Conservation (phyloP, 139 green algal genomes). For the Gonium pectorale region DNA sequence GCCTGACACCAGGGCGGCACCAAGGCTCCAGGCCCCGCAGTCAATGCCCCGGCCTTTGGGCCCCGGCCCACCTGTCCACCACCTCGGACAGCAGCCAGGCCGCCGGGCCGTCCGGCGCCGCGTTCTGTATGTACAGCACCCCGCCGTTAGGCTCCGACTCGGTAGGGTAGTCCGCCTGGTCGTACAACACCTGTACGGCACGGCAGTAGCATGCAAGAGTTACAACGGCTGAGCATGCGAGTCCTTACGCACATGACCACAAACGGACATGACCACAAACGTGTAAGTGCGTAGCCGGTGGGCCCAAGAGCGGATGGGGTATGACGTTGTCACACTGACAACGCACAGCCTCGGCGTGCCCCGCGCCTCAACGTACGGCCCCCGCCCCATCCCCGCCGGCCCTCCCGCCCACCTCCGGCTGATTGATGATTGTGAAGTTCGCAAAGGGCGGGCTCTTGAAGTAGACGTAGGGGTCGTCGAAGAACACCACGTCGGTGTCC, state of each 20-base stretch:
- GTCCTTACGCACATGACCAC: too few species aligned
- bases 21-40: too few species aligned
- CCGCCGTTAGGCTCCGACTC: constrained; percentile 29
- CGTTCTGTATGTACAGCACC: constrained; percentile 35
- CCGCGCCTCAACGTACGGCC: not conserved
- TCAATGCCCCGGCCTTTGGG: too few species aligned
- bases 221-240: too few species aligned
- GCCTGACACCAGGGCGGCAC: too few species aligned
- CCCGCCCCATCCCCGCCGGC: not conserved
- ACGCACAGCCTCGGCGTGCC: too few species aligned
- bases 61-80: not conserved
- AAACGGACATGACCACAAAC: too few species aligned
- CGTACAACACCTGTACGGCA: constrained; percentile 17
- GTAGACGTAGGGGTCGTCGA: constrained; percentile 58
- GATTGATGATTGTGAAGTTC: constrained; percentile 44
- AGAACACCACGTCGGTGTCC: constrained; percentile 55
- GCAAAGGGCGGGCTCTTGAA: constrained; percentile 40
- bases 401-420: not conserved
- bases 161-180: constrained; percentile 11
- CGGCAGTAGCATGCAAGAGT: too few species aligned
- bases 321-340: too few species aligned
- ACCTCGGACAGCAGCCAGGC: constrained; percentile 31
- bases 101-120: constrained; percentile 4
- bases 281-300: too few species aligned
- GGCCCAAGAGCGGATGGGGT: too few species aligned